Evolutionary conservation across 140 eudicot species (phyloP).

Genomic region (Ambrosia hybrid): DNA sequence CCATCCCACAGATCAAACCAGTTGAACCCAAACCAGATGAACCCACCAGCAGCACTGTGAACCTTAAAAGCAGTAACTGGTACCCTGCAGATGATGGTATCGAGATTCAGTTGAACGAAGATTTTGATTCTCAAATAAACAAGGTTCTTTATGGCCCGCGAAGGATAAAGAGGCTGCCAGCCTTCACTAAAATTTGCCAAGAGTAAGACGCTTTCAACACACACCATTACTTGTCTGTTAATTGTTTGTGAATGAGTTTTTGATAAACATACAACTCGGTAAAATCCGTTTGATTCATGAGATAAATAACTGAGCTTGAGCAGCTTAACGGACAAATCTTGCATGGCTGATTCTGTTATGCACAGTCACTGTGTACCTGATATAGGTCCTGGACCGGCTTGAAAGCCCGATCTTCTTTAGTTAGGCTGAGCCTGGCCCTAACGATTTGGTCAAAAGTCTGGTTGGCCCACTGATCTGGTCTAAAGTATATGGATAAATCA

Average conservation of each 20-base stretch:
- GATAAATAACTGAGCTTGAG: neutral
- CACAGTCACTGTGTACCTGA: neutral
- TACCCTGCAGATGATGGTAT: constrained; percentile 71
- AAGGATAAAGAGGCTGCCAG: constrained; percentile 47
- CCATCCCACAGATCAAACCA: constrained; percentile 24
- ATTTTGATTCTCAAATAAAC: constrained; percentile 43
- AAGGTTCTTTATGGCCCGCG: constrained; percentile 41
- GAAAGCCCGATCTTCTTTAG: neutral
- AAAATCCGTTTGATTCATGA: constrained; percentile 6
- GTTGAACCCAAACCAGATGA: constrained; percentile 4
- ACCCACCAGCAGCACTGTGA: constrained; percentile 21
- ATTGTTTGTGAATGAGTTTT: constrained; percentile 31
- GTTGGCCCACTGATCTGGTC: no score
- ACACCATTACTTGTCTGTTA: constrained; percentile 8
- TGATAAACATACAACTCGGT: constrained; percentile 13
- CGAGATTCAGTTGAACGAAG: constrained; percentile 42
- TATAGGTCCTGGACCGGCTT: neutral
- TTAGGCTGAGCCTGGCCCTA: neutral
- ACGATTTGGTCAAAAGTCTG: no score
- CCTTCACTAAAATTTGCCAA: constrained; percentile 54
- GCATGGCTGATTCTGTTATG: constrained; percentile 2
- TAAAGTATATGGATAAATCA: no score
- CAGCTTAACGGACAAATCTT: neutral
- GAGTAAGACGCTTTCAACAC: constrained; percentile 30
- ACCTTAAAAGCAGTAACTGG: constrained; percentile 49